Evolutionary conservation across 305 asterid species (phyloP).

Genomic region (Fraxinus sp.): DNA sequence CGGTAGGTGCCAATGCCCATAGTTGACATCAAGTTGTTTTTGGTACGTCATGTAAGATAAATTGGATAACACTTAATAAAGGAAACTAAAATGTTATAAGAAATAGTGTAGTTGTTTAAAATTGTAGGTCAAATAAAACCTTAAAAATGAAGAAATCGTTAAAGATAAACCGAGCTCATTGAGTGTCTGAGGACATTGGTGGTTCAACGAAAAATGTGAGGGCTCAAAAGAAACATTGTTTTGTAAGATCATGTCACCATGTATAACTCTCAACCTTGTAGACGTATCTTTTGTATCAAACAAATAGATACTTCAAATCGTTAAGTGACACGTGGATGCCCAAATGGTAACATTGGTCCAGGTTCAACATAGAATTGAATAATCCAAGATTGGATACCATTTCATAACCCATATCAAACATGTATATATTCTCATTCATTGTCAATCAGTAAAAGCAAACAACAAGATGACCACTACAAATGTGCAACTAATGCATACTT

Average conservation of each 20-base stretch:
- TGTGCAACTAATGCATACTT: background rate
- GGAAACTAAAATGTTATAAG: background rate
- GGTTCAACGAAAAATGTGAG: background rate
- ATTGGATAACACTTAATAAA: too few species aligned
- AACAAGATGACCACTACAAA: background rate
- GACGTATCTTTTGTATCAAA: background rate
- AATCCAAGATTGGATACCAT: background rate
- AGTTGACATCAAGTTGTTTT: background rate
- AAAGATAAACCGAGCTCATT: background rate
- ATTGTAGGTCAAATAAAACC: background rate
- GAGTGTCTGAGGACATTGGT: background rate
- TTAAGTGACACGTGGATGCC: background rate
- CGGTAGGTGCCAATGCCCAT: background rate
- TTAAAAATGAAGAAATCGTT: background rate
- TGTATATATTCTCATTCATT: background rate
- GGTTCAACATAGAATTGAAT: background rate
- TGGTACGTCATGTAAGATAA: background rate
- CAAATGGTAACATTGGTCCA: background rate
- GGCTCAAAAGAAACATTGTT: background rate
- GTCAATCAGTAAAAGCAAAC: background rate
- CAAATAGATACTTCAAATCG: background rate
- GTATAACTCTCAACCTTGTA: background rate
- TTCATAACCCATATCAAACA: background rate
- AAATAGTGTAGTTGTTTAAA: too few species aligned
- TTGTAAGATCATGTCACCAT: background rate